A percentile compares a stretch with the other conserved stretches of the same genome.
phyloP scores from a whole-genome alignment of 2,329 filamentous ascomycete species.

The Trichoderma koningii region DNA sequence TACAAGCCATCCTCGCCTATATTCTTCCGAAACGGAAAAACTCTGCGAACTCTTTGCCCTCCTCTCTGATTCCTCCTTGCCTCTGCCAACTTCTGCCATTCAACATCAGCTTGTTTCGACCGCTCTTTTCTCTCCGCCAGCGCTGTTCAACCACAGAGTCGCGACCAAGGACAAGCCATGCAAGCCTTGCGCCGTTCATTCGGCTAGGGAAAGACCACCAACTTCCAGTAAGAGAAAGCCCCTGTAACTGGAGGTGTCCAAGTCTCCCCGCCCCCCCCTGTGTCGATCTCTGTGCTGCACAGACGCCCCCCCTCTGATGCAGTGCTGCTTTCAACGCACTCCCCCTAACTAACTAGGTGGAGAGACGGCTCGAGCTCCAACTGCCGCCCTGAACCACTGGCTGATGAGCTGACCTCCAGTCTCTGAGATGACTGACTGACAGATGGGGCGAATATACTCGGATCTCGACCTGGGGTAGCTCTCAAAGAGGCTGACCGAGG shows the following conservation, averaged over 20 bases:
- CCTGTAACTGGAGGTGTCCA: constrained; percentile 25
- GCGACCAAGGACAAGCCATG: constrained; percentile 1
- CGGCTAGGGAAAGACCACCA: background rate
- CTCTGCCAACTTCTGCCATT: background rate
- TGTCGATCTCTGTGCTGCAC: constrained; percentile 26
- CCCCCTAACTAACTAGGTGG: background rate
- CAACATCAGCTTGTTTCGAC: background rate
- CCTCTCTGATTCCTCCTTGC: background rate
- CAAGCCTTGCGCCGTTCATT: background rate
- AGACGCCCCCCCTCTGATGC: background rate
- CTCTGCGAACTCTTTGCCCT: constrained; percentile 4
- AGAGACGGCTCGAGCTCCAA: background rate
- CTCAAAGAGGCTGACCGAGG: background rate
- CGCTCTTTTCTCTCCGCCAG: background rate
- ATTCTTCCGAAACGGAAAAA: constrained; percentile 21
- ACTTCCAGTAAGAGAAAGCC: background rate
- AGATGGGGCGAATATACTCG: too few relatives aligned
- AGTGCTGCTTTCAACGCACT: background rate
- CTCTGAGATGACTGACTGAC: too few relatives aligned
- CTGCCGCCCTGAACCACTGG: constrained; percentile 2
- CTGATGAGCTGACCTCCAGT: background rate
- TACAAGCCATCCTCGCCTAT: constrained; percentile 13
- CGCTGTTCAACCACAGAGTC: background rate
- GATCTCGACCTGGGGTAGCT: background rate
- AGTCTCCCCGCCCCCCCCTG: constrained; percentile 26